Percentiles rank a stretch among this genome's conserved stretches.
These are phyloP conservation scores for Oxyria digyna DNA, from an alignment of 148 eudicot species.

Conservation along the genomic window DNA sequence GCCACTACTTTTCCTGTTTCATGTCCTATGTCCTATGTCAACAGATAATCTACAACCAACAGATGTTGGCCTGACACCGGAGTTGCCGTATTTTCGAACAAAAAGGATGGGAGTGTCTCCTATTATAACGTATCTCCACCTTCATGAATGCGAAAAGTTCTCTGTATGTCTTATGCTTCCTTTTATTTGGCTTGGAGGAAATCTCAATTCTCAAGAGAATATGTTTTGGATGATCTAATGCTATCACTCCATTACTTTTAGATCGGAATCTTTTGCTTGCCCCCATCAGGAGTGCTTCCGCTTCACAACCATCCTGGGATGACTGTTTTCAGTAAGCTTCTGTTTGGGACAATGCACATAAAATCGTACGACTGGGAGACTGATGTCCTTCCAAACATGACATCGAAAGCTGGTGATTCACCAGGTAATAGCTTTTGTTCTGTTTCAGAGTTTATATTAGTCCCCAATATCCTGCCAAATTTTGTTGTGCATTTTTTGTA, in stretches of 20 bases:
- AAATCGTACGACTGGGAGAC: slow-evolving; percentile 69
- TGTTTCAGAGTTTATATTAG: not conserved
- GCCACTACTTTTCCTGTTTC: not conserved
- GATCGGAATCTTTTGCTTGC: slow-evolving; percentile 90
- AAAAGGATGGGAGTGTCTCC: slow-evolving; percentile 21
- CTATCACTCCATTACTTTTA: slow-evolving; percentile 11
- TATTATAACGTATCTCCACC: slow-evolving; percentile 48
- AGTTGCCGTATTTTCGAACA: slow-evolving; percentile 47
- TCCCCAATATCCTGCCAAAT: not conserved
- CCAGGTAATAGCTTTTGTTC: slow-evolving; percentile 2
- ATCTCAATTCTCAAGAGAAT: not conserved
- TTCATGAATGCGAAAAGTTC: slow-evolving; percentile 57
- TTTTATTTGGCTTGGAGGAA: not conserved
- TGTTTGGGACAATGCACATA: slow-evolving; percentile 76
- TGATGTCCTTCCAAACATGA: slow-evolving; percentile 9
- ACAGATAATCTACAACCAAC: slow-evolving; percentile 47
- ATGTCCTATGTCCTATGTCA: slow-evolving; percentile 8
- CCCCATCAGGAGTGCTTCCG: slow-evolving; percentile 65
- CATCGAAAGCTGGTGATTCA: slow-evolving; percentile 3
- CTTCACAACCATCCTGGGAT: slow-evolving; percentile 89
- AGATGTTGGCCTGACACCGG: slow-evolving; percentile 55
- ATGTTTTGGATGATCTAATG: not conserved
- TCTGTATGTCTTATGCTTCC: slow-evolving; percentile 35
- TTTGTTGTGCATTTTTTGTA: no score
- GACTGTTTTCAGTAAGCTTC: slow-evolving; percentile 85